Base-by-base conservation (phyloP, 345 rosid species). In the Orychophragmus violaceus region DNA sequence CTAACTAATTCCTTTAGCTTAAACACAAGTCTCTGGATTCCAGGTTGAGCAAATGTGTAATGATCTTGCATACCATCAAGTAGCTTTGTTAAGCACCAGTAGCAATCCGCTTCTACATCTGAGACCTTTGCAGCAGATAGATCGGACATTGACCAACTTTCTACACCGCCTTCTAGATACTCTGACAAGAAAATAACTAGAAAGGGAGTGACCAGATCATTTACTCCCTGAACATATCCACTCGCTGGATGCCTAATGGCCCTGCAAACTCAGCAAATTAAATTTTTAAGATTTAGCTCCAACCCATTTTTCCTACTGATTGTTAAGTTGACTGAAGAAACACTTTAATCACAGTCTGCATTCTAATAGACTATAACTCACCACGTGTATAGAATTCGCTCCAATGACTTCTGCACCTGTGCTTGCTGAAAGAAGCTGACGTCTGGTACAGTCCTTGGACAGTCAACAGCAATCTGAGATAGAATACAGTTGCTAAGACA, bases 61-160 rank as follows among this genome's bases (percentile, higher is more conserved):
- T 93, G 97, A 71, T 90, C 98, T 86, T 93, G 98, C 97, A 93
- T 93, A 68, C 97, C 98, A 76, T 93, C 94, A 23, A 93, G 86
- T 69, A 93, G 83, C 80, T 90, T 88, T 64, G 98, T 86, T 68
- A 93, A 84, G 81, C 98, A 90, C 94, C 98, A 86, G 70, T 90
- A 93, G 76, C 98, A 90, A 75, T 90, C 98, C 10, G 97, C 97
- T 83, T 93, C 98, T 41, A 93, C 62, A 55, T 84, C 74, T 21
- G 90, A 82, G 22, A 93, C 84, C 49, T 83, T 82, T 45, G 84
- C 87, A 2, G 80, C 72, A 74, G 96, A 72, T 36, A 93, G 50
- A 80, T 83, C 85, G 54, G 88, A 66, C 69, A 90, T 81, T 5
- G 85, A 85, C 96, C 97, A 93, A 72, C 79, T 62, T 6, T 82